A percentile compares a stretch with the other conserved stretches of the same genome.
Conservation (phyloP, 2,329 filamentous ascomycete species). For the Plectosphaerella cucumerina region DNA sequence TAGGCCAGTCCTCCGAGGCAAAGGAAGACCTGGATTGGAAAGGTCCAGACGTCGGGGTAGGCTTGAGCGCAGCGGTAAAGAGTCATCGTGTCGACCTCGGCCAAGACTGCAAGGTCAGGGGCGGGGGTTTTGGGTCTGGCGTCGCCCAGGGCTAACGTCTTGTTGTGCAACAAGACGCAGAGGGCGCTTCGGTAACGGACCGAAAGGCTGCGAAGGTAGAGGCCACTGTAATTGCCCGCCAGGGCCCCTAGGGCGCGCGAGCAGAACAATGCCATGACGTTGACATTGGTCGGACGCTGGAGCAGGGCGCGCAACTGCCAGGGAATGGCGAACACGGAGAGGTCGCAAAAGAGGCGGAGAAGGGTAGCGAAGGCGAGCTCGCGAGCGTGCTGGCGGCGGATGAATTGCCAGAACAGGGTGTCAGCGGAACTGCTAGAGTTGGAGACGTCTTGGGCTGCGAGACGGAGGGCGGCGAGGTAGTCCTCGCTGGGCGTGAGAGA, state of each 20-base stretch:
- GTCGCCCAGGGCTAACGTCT: neutral
- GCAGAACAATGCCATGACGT: neutral
- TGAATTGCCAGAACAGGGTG: neutral
- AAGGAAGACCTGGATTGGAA: neutral
- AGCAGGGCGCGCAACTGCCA: constrained; percentile 1
- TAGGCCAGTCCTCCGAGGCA: neutral
- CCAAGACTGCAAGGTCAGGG: neutral
- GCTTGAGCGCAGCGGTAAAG: neutral
- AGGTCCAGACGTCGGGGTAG: neutral
- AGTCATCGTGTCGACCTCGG: neutral
- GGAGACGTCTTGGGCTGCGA: too few species aligned
- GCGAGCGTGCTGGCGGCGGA: neutral
- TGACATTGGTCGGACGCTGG: neutral
- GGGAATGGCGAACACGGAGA: neutral
- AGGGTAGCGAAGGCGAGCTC: neutral
- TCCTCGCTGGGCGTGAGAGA: neutral
- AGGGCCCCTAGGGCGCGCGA: neutral
- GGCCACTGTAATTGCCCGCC: neutral
- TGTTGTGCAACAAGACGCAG: neutral
- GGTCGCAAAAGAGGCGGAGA: neutral
- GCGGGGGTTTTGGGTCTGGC: neutral
- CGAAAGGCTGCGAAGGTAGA: neutral
- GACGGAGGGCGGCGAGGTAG: neutral
- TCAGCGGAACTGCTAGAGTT: neutral
- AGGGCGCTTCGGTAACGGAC: neutral